A percentile compares a stretch with the other conserved stretches of the same genome.
phyloP scores from a whole-genome alignment of 352 stramenopile species.

The Pythium vanterpoolii region DNA sequence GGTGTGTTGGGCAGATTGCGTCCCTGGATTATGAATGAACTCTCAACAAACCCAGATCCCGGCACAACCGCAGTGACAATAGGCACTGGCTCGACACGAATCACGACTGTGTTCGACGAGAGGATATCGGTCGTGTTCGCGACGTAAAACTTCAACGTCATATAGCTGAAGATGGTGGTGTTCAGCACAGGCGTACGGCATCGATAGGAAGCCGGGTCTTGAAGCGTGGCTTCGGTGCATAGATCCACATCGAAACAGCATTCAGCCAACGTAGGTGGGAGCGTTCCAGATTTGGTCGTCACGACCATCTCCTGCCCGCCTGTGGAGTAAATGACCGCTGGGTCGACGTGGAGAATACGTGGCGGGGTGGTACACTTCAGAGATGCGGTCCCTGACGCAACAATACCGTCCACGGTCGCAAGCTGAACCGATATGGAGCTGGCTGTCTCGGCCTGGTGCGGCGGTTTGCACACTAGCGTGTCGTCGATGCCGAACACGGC shows the following conservation, averaged over 20 bases:
- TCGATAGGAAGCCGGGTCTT: neutral
- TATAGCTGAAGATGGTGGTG: neutral
- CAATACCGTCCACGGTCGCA: slow-evolving; percentile 13
- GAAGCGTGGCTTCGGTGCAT: neutral
- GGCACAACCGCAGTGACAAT: slow-evolving; percentile 2
- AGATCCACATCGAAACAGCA: slow-evolving; percentile 15
- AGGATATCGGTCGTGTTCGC: neutral
- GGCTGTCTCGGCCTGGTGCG: neutral
- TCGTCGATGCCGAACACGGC: neutral
- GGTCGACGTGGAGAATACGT: neutral
- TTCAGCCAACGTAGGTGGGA: neutral
- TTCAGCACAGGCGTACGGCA: slow-evolving; percentile 8
- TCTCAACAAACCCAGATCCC: neutral
- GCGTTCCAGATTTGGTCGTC: neutral
- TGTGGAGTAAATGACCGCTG: neutral
- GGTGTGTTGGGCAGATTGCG: slow-evolving; percentile 9
- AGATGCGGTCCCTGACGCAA: neutral
- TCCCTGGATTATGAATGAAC: slow-evolving; percentile 11
- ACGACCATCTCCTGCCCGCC: slow-evolving; percentile 3
- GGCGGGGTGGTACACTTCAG: neutral
- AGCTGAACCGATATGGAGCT: slow-evolving; percentile 2
- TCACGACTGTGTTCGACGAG: neutral
- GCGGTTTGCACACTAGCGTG: neutral
- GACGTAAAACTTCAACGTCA: slow-evolving; percentile 1
- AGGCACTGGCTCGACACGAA: slow-evolving; percentile 4